phyloP scores from a whole-genome alignment of 2,329 filamentous ascomycete genomes.

The Aspergillus sp. region DNA sequence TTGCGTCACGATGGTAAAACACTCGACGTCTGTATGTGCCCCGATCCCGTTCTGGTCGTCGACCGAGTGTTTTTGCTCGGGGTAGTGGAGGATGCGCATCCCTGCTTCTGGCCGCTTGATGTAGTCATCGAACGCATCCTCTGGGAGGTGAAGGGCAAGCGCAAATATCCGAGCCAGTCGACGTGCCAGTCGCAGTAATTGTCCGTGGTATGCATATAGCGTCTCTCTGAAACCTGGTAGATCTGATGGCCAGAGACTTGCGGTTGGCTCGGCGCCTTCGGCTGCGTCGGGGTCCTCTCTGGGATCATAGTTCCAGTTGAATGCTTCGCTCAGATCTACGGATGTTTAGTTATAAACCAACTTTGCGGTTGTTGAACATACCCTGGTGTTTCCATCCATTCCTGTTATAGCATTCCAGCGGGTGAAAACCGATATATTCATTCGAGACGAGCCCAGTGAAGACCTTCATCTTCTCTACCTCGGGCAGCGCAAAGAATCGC shows the following conservation, averaged over 20 bases:
- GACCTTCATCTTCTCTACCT: conserved; percentile 1
- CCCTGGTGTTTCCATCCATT: conserved; percentile 5
- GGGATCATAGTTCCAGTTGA: conserved; percentile 2
- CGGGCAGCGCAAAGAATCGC: conserved; percentile 2
- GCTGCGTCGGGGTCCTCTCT: neutral
- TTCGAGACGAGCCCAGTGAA: neutral
- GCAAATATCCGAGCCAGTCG: neutral
- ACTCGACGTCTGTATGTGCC: neutral
- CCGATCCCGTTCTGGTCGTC: conserved; percentile 4
- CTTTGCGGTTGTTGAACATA: neutral
- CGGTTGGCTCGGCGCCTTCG: neutral
- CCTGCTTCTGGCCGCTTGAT: neutral
- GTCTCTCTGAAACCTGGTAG: neutral
- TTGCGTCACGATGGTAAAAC: neutral
- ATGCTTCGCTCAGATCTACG: neutral
- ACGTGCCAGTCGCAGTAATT: neutral
- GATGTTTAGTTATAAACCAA: too few species aligned
- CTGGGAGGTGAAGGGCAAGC: neutral
- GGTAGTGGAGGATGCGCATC: conserved; percentile 4
- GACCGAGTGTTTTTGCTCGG: neutral
- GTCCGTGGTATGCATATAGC: neutral
- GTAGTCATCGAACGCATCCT: conserved; percentile 2
- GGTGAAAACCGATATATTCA: conserved; percentile 1
- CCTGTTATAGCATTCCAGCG: conserved; percentile 1
- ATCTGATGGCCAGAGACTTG: neutral